These are phyloP conservation scores for Puccinia polysora DNA, from an alignment of 1,284 basidiomycete genomes.

Conservation along the genomic window DNA sequence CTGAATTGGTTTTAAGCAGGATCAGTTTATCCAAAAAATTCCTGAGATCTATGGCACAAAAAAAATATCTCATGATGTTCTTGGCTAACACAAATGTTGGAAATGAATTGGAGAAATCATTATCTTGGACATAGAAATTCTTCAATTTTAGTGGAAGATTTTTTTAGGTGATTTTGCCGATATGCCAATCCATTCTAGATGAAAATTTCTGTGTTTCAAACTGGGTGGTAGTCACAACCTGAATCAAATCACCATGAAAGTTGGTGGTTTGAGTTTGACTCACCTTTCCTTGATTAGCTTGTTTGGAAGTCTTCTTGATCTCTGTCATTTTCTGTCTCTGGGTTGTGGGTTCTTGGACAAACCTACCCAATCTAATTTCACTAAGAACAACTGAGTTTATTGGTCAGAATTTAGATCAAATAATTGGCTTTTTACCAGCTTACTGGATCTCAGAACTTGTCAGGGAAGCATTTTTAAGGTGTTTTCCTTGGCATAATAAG, in stretches of 20 bases:
- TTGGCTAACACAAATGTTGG: conserved; percentile 95
- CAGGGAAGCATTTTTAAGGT: conserved; percentile 97
- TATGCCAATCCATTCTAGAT: conserved; percentile 97
- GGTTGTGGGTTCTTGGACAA: conserved; percentile 73
- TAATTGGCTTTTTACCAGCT: conserved; percentile 50
- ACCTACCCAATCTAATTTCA: conserved; percentile 94
- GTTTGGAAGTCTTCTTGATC: conserved; percentile 90
- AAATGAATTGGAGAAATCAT: conserved; percentile 96
- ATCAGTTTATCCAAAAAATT: conserved; percentile 91
- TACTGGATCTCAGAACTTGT: conserved; percentile 82
- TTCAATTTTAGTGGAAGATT: conserved; percentile 92
- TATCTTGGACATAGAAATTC: conserved; percentile 98
- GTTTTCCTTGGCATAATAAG: conserved; percentile 98
- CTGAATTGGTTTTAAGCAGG: conserved; percentile 96
- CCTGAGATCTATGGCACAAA: conserved; percentile 85
- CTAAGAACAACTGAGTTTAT: conserved; percentile 50
- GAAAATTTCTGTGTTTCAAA: conserved; percentile 97
- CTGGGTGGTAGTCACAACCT: conserved; percentile 92
- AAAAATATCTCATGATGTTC: conserved; percentile 92
- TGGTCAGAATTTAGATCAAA: neutral
- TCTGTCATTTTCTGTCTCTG: conserved; percentile 99
- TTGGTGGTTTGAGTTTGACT: conserved; percentile 96
- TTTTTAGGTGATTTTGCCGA: conserved; percentile 79
- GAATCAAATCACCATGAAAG: conserved; percentile 92
- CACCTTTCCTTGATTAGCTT: conserved; percentile 90